Evolutionary conservation across 352 stramenopile species (phyloP).

Genomic region (Pythium periplocum): DNA sequence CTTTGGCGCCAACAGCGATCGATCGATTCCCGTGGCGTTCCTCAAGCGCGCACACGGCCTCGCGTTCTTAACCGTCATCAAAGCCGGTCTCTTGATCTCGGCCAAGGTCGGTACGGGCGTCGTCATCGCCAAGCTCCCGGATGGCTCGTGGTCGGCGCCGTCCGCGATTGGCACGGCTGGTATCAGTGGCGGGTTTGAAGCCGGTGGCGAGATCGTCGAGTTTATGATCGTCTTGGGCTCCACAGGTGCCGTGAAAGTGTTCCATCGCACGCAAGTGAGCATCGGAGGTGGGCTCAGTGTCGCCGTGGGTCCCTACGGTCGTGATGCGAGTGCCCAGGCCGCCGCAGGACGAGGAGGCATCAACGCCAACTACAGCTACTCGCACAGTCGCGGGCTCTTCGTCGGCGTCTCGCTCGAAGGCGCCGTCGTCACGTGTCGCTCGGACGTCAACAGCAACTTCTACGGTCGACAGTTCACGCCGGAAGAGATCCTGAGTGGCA

Average conservation of each 20-base stretch:
- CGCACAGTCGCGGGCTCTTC: constrained; percentile 90
- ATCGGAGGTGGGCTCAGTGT: constrained; percentile 90
- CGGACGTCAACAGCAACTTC: constrained; percentile 94
- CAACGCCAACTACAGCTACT: constrained; percentile 94
- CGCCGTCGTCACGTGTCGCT: constrained; percentile 85
- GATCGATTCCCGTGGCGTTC: constrained; percentile 73
- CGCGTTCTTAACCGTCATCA: constrained; percentile 83
- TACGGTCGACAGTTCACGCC: constrained; percentile 87
- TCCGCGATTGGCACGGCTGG: constrained; percentile 91
- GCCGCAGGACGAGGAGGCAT: constrained; percentile 62
- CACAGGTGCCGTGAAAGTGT: constrained; percentile 88
- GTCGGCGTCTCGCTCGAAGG: constrained; percentile 91
- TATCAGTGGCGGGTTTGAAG: constrained; percentile 82
- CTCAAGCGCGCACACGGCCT: constrained; percentile 79
- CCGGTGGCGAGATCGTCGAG: constrained; percentile 91
- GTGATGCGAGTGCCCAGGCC: constrained; percentile 77
- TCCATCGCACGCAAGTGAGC: constrained; percentile 87
- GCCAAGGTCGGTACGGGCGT: constrained; percentile 82
- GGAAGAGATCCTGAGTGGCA: constrained; percentile 65
- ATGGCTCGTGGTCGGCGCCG: constrained; percentile 88
- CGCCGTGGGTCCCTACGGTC: constrained; percentile 86
- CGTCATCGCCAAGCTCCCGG: constrained; percentile 86
- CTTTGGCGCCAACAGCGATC: constrained; percentile 64
- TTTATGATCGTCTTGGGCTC: constrained; percentile 94
- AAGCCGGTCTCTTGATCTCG: constrained; percentile 78